Percentiles rank a stretch among this genome's conserved stretches.
Conservation (phyloP, 2,329 filamentous ascomycete genomes). For the Helotiales sp. region DNA sequence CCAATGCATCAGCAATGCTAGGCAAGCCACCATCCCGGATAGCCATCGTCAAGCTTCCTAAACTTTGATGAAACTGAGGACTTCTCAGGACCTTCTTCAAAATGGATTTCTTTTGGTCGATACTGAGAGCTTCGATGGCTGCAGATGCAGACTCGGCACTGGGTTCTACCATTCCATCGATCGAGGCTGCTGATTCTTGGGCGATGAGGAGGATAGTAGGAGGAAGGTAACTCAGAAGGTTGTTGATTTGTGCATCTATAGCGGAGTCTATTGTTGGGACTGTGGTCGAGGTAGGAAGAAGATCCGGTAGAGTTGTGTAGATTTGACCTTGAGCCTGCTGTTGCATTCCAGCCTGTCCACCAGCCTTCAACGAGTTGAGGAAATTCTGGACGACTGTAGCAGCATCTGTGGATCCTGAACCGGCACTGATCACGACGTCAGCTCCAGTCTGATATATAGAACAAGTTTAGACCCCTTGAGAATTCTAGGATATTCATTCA, state of each 20-base stretch:
- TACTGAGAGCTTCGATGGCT: slow-evolving; percentile 73
- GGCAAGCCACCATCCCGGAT: slow-evolving; percentile 89
- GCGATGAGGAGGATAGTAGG: slow-evolving; percentile 78
- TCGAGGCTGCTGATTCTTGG: slow-evolving; percentile 66
- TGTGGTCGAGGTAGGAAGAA: slow-evolving; percentile 79
- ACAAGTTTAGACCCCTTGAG: slow-evolving; percentile 15
- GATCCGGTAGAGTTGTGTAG: slow-evolving; percentile 84
- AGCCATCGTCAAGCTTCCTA: slow-evolving; percentile 84
- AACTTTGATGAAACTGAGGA: slow-evolving; percentile 87
- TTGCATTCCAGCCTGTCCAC: slow-evolving; percentile 43
- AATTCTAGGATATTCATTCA: slow-evolving; percentile 38
- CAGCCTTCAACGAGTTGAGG: slow-evolving; percentile 76
- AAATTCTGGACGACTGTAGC: slow-evolving; percentile 85
- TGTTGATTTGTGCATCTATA: slow-evolving; percentile 68
- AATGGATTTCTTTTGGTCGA: slow-evolving; percentile 79
- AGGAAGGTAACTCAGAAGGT: slow-evolving; percentile 78
- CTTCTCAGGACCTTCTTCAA: slow-evolving; percentile 83
- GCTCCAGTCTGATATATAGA: slow-evolving; percentile 41
- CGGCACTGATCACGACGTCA: slow-evolving; percentile 60
- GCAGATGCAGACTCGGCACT: slow-evolving; percentile 70
- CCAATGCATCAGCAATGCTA: slow-evolving; percentile 84
- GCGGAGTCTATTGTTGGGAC: slow-evolving; percentile 71
- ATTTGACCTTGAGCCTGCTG: slow-evolving; percentile 61
- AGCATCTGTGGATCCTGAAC: slow-evolving; percentile 66
- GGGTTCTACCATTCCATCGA: slow-evolving; percentile 66